These are phyloP conservation scores for Metschnikowia cubensis DNA, from an alignment of 805 yeast genomes.

Conservation along the genomic window DNA sequence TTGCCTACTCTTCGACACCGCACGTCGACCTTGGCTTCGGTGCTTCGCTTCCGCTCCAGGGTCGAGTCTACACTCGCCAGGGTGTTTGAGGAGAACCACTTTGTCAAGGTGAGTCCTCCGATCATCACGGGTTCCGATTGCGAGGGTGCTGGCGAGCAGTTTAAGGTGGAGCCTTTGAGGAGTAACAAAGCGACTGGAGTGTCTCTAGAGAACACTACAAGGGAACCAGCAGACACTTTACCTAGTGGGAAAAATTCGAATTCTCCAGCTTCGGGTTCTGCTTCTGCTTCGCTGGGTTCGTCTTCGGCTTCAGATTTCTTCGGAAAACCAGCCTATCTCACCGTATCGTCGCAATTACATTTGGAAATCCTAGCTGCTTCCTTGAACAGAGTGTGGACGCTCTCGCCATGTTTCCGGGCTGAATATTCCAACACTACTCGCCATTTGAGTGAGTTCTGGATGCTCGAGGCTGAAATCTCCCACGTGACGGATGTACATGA, in stretches of 20 bases:
- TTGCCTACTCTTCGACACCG: constrained; percentile 78
- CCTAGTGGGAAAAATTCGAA: too few species aligned
- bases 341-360: constrained; percentile 92
- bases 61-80: constrained; percentile 51
- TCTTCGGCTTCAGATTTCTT: constrained; percentile 40
- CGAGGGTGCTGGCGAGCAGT: constrained; percentile 96
- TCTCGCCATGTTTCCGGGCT: constrained; percentile 91
- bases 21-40: constrained; percentile 58
- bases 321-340: constrained; percentile 63
- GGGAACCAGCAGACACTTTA: not conserved
- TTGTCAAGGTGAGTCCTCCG: constrained; percentile 81
- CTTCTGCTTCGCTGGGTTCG: too few species aligned
- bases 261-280: too few species aligned
- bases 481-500: constrained; percentile 56
- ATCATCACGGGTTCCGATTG: constrained; percentile 85
- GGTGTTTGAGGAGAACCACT: constrained; percentile 53
- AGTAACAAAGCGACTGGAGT: not conserved
- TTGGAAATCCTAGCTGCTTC: constrained; percentile 77
- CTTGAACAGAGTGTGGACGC: constrained; percentile 76
- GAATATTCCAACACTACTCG: constrained; percentile 84
- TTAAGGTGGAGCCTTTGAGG: constrained; percentile 43
- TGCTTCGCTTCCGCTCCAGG: constrained; percentile 68
- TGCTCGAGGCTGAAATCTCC: constrained; percentile 89
- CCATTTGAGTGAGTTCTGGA: constrained; percentile 94
- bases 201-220: not conserved